These are phyloP conservation scores for Nakazawaea ishiwadae DNA, from an alignment of 805 yeast species.

Conservation along the genomic window DNA sequence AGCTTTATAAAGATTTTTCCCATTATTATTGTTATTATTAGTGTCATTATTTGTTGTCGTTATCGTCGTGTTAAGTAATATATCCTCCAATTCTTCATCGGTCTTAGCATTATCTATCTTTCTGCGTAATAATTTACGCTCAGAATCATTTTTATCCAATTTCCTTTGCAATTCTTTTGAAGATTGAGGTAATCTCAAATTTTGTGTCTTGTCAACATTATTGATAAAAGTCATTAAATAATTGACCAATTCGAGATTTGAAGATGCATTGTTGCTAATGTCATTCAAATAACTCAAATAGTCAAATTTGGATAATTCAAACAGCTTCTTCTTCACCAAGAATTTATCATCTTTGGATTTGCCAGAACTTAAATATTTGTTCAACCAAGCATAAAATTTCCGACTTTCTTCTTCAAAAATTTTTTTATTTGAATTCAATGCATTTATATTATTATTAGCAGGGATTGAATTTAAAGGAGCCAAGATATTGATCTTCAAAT, in stretches of 20 bases:
- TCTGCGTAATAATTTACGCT: constrained; percentile 17
- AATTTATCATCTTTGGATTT: constrained; percentile 27
- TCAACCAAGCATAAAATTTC: constrained; percentile 30
- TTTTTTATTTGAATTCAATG: constrained; percentile 18
- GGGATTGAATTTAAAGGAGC: constrained; percentile 13
- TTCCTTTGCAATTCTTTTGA: constrained; percentile 13
- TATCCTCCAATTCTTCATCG: constrained; percentile 28
- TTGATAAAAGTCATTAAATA: constrained; percentile 6
- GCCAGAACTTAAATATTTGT: constrained; percentile 28
- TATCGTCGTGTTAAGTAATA: too few relatives aligned
- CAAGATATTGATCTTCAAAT: constrained; percentile 15
- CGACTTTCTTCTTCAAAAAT: constrained; percentile 32
- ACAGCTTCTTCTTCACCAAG: constrained; percentile 23
- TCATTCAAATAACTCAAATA: constrained; percentile 26
- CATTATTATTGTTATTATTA: too few relatives aligned
- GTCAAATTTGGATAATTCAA: constrained; percentile 26
- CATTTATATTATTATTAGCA: constrained; percentile 13
- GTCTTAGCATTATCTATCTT: constrained; percentile 15
- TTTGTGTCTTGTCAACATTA: constrained; percentile 1
- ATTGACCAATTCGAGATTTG: background rate
- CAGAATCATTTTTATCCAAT: constrained; percentile 14
- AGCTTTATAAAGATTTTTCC: constrained; percentile 19
- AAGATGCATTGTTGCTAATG: background rate
- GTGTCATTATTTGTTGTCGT: too few relatives aligned
- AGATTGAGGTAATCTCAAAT: constrained; percentile 6